Conservation (phyloP, 108 stramenopile species). For the Cylindrotheca fusiformis region DNA sequence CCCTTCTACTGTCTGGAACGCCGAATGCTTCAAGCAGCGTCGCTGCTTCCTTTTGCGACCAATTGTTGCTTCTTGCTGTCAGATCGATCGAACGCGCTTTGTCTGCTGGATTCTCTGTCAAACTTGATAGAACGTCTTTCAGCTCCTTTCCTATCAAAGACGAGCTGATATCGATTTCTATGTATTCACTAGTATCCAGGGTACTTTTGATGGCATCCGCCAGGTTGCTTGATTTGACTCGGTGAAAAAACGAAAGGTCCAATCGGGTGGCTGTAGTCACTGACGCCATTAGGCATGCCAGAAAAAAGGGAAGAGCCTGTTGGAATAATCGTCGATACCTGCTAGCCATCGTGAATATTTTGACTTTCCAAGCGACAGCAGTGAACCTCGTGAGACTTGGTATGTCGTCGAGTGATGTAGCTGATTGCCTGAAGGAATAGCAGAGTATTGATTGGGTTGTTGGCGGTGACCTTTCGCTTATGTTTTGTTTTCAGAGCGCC, state of each 20-base stretch:
- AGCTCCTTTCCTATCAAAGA: conserved; percentile 34
- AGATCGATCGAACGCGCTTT: conserved; percentile 1
- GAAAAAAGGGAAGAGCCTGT: too few species aligned
- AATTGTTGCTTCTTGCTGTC: conserved; percentile 15
- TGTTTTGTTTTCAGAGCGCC: too few species aligned
- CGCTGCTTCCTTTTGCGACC: conserved; percentile 8
- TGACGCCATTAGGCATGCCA: too few species aligned
- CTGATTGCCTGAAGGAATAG: too few species aligned
- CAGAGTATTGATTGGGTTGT: too few species aligned
- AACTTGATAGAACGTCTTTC: conserved; percentile 8
- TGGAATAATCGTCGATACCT: too few species aligned
- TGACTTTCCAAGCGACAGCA: too few species aligned
- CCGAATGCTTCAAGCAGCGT: conserved; percentile 10
- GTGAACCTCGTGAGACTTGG: too few species aligned
- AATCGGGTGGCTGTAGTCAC: too few species aligned
- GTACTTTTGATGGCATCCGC: neutral
- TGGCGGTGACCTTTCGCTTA: too few species aligned
- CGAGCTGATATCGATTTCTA: conserved; percentile 33
- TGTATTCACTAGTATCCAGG: conserved; percentile 1
- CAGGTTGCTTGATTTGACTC: conserved; percentile 8
- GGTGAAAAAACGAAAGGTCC: conserved; percentile 16
- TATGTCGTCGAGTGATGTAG: too few species aligned
- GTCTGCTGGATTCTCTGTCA: conserved; percentile 3
- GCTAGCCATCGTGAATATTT: too few species aligned
- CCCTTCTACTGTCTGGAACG: conserved; percentile 1